Evolutionary conservation across 2,329 filamentous ascomycete species (phyloP), one percentile per base, ranked within the genome.

Genomic region (Alternaria metachromatica): DNA sequence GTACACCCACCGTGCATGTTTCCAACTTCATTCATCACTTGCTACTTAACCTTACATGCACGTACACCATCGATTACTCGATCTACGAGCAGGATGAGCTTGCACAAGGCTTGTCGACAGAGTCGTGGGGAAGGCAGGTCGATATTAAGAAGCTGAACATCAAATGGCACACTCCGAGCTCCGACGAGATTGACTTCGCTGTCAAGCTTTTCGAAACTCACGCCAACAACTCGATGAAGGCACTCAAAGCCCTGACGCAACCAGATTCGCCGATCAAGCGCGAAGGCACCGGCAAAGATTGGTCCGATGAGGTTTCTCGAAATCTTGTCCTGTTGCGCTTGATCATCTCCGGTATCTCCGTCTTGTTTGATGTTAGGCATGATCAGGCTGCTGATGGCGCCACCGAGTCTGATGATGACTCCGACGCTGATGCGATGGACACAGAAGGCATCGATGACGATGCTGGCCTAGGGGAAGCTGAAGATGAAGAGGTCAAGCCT

Each of bases 21-120:
- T 98, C 95, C 63, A 99, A 99, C 81, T 97, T 94, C 79, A 94
- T 98, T 60, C 96, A 99, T 80, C 96, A 99, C 79, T 86, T 99
- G 41, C 86, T 99, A 13, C 89, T 99, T 67, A 98, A 98, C 78
- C 84, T 98, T 57, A 98, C 96, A 0, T 92, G 95, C 67, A 97
- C 93, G 0, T 99, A 98, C 77, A 94, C 95, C 4, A 89, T 94
- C 62, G 96, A 99, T 77, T 93, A 94, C 76, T 88, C 90, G 10
- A 85, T 97, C 55, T 97, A 95, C 78, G 94, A 98, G 79, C 89
- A 91, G n/a, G 86, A 88, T 1, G 87, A 92, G 56, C 82, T 94
- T 58, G 82, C 88, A 66, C 84, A 87, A 59, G 95, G 94, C 2
- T 80, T 97, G 33, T 88, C 90, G 60, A 87, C 93, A 18, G 83